phyloP scores from a whole-genome alignment of 305 asterid species.

The Fraxinus velutina region DNA sequence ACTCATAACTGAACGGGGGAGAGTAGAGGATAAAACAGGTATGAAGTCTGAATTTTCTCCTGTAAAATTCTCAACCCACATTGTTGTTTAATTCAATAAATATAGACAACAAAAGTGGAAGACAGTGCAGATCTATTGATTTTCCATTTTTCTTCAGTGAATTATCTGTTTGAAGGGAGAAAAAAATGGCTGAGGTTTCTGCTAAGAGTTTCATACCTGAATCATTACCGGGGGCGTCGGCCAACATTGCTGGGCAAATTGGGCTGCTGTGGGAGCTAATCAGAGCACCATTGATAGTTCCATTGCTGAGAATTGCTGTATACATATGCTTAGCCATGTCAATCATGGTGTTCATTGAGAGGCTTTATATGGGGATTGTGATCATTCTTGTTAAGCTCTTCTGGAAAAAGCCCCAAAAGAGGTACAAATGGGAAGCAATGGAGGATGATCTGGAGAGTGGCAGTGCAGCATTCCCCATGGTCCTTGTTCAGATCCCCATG shows the following conservation, averaged over 20 bases:
- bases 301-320: slow-evolving; percentile 46
- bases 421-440: slow-evolving; percentile 57
- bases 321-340: slow-evolving; percentile 69
- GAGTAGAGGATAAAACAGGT: neutral
- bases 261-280: slow-evolving; percentile 54
- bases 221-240: slow-evolving; percentile 42
- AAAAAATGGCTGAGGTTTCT: slow-evolving; percentile 44
- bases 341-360: slow-evolving; percentile 68
- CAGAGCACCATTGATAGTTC: slow-evolving; percentile 58
- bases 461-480: slow-evolving; percentile 47
- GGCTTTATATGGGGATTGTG: slow-evolving; percentile 75
- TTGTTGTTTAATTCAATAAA: slow-evolving; percentile 27
- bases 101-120: slow-evolving; percentile 16
- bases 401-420: slow-evolving; percentile 58
- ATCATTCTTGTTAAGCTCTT: slow-evolving; percentile 60
- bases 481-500: slow-evolving; percentile 89
- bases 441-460: slow-evolving; percentile 59
- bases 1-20: neutral
- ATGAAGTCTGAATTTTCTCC: neutral
- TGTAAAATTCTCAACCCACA: slow-evolving; percentile 10
- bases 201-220: slow-evolving; percentile 42
- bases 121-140: slow-evolving; percentile 33
- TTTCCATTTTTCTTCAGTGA: neutral
- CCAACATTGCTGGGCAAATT: slow-evolving; percentile 44
- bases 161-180: neutral